These are phyloP conservation scores for Chlorella sp. DNA, from an alignment of 139 green algal species.

Conservation along the genomic window DNA sequence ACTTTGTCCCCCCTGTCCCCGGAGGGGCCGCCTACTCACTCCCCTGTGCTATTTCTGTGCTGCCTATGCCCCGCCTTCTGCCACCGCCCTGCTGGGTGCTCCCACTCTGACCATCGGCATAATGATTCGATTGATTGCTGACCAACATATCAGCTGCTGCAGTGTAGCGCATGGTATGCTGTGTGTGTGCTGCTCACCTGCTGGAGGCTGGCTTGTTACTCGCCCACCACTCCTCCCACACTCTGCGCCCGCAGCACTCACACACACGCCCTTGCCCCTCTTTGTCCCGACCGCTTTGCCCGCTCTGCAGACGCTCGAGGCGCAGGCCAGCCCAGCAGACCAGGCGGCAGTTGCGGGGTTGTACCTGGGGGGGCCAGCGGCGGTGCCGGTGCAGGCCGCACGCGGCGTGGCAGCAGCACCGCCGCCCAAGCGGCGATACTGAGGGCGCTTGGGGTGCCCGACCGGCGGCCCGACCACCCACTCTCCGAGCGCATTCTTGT, in stretches of 20 bases:
- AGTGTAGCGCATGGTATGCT: too few species aligned
- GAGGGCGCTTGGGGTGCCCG: neutral
- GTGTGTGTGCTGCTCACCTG: too few species aligned
- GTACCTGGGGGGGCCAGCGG: neutral
- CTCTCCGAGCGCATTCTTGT: neutral
- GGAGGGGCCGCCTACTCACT: too few species aligned
- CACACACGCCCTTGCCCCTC: neutral
- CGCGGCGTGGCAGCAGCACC: conserved; percentile 15
- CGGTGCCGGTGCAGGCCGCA: neutral
- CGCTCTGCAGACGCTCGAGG: conserved; percentile 8
- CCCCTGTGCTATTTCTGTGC: neutral
- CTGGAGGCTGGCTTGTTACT: too few species aligned
- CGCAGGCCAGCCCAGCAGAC: neutral
- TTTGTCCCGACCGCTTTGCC: neutral
- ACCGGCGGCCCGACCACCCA: neutral
- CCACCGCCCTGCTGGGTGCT: neutral
- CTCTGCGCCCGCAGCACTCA: neutral
- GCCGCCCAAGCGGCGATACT: conserved; percentile 28
- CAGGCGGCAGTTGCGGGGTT: neutral
- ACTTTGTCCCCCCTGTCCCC: too few species aligned
- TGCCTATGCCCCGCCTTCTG: neutral
- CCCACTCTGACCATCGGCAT: neutral
- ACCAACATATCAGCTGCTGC: too few species aligned
- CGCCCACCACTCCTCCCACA: neutral
- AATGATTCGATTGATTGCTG: too few species aligned